Conservation (phyloP, 2,329 filamentous ascomycete species). For the Colletotrichum spinosum region DNA sequence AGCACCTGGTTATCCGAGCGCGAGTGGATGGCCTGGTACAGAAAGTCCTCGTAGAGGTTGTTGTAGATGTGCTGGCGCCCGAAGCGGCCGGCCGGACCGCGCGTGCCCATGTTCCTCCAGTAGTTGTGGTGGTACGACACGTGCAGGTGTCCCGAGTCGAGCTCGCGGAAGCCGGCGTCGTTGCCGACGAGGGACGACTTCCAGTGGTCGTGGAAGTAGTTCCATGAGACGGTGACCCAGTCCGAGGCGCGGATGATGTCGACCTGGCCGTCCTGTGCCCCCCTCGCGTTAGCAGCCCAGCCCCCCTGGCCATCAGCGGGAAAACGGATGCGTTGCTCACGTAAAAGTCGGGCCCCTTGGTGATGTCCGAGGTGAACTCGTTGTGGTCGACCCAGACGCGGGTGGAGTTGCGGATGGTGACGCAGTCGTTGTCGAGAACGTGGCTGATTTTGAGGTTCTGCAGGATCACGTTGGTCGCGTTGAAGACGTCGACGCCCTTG, state of each 20-base stretch:
- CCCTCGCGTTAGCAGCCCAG: too few relatives aligned
- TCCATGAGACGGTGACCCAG: conserved; percentile 60
- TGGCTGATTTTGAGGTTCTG: conserved; percentile 51
- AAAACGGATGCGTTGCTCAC: conserved; percentile 35
- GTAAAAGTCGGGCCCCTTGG: conserved; percentile 52
- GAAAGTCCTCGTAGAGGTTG: conserved; percentile 60
- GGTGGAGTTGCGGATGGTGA: conserved; percentile 57
- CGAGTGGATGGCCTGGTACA: conserved; percentile 61
- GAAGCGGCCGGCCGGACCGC: conserved; percentile 61
- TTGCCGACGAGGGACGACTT: conserved; percentile 59
- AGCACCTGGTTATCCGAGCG: conserved; percentile 61
- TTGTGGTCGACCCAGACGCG: conserved; percentile 61
- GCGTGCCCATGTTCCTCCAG: conserved; percentile 58
- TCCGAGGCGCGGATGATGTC: conserved; percentile 58
- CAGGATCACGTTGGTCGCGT: conserved; percentile 53
- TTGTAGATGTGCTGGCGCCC: conserved; percentile 62
- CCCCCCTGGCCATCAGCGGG: too few relatives aligned
- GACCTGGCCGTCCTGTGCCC: conserved; percentile 55
- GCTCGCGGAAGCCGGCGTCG: conserved; percentile 50
- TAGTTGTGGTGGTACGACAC: conserved; percentile 64
- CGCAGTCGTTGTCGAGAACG: conserved; percentile 54
- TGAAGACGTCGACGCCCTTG: conserved; percentile 49
- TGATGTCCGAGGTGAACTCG: conserved; percentile 57
- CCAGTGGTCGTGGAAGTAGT: conserved; percentile 60
- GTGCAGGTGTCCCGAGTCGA: conserved; percentile 57